phyloP scores from a whole-genome alignment of 2,329 filamentous ascomycete genomes.

The Corniculantispora saksenae region DNA sequence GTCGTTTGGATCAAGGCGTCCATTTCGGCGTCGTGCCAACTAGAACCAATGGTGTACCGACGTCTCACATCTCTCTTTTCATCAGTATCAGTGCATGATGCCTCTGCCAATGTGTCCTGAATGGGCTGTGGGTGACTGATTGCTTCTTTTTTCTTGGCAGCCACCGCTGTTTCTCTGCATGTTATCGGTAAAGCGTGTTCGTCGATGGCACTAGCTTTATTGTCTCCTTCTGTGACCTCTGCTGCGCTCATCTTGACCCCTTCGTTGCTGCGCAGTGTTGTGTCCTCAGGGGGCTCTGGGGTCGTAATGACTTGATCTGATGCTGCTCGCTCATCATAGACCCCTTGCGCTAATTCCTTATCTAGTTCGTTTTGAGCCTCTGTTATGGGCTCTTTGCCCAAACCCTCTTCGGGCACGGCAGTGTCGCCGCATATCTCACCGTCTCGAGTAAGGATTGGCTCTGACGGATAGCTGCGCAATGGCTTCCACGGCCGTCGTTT shows the following conservation, averaged over 20 bases:
- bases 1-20: not conserved
- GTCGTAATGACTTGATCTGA: not conserved
- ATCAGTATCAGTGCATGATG: too few relatives aligned
- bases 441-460: not conserved
- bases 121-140: not conserved
- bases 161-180: not conserved
- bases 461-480: conserved; percentile 10
- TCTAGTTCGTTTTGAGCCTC: not conserved
- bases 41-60: conserved; percentile 5
- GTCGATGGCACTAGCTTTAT: too few relatives aligned
- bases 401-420: not conserved
- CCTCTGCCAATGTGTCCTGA: not conserved
- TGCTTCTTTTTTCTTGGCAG: not conserved
- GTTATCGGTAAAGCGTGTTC: too few relatives aligned
- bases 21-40: not conserved
- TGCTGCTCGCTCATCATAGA: not conserved
- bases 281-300: too few relatives aligned
- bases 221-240: too few relatives aligned
- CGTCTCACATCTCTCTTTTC: not conserved
- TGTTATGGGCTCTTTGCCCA: too few relatives aligned
- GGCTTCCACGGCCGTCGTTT: conserved; percentile 7
- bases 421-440: not conserved
- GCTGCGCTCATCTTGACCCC: too few relatives aligned
- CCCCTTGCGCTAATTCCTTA: not conserved
- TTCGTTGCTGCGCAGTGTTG: too few relatives aligned